phyloP scores from a whole-genome alignment of 164 flowering plant species.

The Buxus sempervirens region DNA sequence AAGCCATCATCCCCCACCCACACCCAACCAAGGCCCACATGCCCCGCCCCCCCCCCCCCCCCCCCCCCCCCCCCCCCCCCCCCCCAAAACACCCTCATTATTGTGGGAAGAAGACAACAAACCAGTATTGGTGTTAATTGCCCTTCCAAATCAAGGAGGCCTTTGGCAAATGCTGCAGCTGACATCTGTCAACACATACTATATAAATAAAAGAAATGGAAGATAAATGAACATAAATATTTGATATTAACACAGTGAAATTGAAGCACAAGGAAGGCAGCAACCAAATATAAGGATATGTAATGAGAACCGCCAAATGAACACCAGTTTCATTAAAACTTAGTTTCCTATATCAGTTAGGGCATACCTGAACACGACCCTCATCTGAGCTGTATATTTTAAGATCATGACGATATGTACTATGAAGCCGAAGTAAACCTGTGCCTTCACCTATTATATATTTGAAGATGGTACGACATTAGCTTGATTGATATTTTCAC shows the following conservation, averaged over 20 bases:
- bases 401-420: constrained; percentile 97
- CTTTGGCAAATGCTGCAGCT: constrained; percentile 99
- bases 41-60: no score
- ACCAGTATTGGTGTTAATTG: constrained; percentile 96
- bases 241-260: neutral
- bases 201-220: neutral
- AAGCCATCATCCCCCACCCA: no score
- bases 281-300: neutral
- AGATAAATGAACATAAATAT: neutral
- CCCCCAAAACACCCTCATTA: neutral
- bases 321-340: neutral
- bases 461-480: neutral
- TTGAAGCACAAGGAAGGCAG: neutral
- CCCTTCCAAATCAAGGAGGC: constrained; percentile 97
- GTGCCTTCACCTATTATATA: constrained; percentile 86
- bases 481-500: neutral
- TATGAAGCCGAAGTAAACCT: constrained; percentile 96
- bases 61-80: no score
- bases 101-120: constrained; percentile 19
- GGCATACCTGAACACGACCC: constrained; percentile 94
- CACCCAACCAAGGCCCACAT: no score
- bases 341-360: neutral
- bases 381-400: constrained; percentile 99
- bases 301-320: neutral
- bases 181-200: constrained; percentile 68